These are phyloP conservation scores for Aphanomyces stellatus DNA, from an alignment of 352 stramenopile genomes.

Conservation along the genomic window DNA sequence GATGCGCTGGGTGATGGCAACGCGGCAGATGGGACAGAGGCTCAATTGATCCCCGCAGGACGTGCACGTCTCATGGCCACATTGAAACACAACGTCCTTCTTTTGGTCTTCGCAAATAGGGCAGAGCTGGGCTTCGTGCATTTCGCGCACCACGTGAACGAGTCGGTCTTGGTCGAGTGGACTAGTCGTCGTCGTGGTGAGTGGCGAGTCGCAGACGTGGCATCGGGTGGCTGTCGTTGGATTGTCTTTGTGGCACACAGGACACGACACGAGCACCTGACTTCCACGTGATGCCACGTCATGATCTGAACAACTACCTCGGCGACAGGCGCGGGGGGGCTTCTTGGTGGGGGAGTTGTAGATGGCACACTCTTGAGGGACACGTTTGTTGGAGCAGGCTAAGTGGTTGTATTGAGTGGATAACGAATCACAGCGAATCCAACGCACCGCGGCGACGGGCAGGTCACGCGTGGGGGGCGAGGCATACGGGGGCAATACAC, in stretches of 20 bases:
- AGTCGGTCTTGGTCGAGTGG: neutral
- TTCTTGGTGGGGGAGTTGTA: too few species aligned
- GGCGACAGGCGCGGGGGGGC: too few species aligned
- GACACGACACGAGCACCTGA: too few species aligned
- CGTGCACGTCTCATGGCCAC: conserved; percentile 69
- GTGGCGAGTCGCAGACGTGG: neutral
- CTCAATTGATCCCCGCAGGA: conserved; percentile 40
- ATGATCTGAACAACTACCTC: too few species aligned
- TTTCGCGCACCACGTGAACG: conserved; percentile 3
- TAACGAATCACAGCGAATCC: too few species aligned
- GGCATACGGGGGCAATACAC: too few species aligned
- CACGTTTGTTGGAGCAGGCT: too few species aligned
- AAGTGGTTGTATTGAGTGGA: too few species aligned
- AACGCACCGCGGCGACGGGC: too few species aligned
- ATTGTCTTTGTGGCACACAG: conserved; percentile 16
- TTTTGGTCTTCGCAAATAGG: conserved; percentile 63
- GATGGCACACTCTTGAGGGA: too few species aligned
- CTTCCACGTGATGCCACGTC: too few species aligned
- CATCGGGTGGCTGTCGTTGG: neutral
- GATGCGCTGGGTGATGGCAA: conserved; percentile 67
- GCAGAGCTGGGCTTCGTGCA: conserved; percentile 62
- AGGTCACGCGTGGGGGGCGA: too few species aligned
- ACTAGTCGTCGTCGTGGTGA: neutral
- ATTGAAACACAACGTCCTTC: conserved; percentile 81
- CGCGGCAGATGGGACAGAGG: conserved; percentile 63